phyloP scores from a whole-genome alignment of 176 grass and related monocot species.

The Eleusine indica region DNA sequence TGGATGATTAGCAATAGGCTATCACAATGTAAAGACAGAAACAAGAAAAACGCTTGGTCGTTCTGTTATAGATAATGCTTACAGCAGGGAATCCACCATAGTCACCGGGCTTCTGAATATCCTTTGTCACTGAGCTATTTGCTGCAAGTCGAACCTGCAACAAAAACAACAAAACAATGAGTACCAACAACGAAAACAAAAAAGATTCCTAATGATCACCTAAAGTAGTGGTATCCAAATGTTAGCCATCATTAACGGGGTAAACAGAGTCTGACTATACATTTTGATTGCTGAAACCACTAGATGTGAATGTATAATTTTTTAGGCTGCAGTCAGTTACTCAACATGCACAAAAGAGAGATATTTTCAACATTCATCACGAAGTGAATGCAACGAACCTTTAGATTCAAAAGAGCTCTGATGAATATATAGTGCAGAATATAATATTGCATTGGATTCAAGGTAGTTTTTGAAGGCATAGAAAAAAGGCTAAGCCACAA shows the following conservation, averaged over 20 bases:
- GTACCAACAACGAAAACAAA: neutral
- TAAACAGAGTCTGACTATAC: neutral
- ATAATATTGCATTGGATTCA: neutral
- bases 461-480: slow-evolving; percentile 2
- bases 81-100: slow-evolving; percentile 78
- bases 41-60: neutral
- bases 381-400: neutral
- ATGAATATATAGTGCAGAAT: neutral
- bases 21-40: neutral
- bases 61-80: slow-evolving; percentile 14
- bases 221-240: neutral
- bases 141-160: slow-evolving; percentile 63
- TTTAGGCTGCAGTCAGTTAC: neutral
- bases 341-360: neutral
- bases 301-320: neutral
- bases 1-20: neutral
- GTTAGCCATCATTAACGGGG: neutral
- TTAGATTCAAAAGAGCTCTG: neutral
- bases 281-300: slow-evolving; percentile 8
- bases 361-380: neutral
- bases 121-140: slow-evolving; percentile 61
- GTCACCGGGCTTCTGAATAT: slow-evolving; percentile 53
- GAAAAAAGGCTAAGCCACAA: neutral
- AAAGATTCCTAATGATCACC: neutral
- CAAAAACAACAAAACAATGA: neutral